phyloP scores from a whole-genome alignment of 345 rosid species.

The Aquilaria yunnanensis region DNA sequence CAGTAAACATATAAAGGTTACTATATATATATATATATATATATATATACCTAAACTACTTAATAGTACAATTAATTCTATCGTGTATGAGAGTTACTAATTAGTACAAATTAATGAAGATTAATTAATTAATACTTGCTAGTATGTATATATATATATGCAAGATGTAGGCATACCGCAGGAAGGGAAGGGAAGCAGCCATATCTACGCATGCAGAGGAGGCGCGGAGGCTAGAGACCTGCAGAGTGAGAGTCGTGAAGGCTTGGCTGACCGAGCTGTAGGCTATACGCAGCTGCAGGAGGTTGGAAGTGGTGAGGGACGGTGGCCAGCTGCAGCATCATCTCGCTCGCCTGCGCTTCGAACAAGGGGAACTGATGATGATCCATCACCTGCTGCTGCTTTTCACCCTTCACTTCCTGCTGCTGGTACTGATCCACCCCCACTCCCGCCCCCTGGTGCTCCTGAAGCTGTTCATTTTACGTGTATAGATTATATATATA shows the following conservation, averaged over 20 bases:
- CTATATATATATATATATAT: background rate
- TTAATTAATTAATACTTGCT: too few relatives aligned
- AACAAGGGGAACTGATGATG: slow-evolving; percentile 42
- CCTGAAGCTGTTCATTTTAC: slow-evolving; percentile 36
- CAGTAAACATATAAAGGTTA: too few relatives aligned
- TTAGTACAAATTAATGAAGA: too few relatives aligned
- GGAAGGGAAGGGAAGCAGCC: too few relatives aligned
- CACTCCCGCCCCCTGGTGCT: slow-evolving; percentile 32
- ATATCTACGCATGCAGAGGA: too few relatives aligned
- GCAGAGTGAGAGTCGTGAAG: slow-evolving; percentile 22
- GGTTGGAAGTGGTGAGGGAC: slow-evolving; percentile 33
- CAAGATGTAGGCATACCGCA: too few relatives aligned
- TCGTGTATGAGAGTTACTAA: too few relatives aligned
- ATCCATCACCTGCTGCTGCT: slow-evolving; percentile 42
- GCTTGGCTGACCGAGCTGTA: slow-evolving; percentile 75
- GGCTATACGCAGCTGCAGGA: slow-evolving; percentile 26
- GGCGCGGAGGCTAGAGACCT: too few relatives aligned
- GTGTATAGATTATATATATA: too few relatives aligned
- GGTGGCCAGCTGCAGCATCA: slow-evolving; percentile 62
- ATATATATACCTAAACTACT: too few relatives aligned
- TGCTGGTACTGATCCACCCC: slow-evolving; percentile 29
- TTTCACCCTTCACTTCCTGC: slow-evolving; percentile 42
- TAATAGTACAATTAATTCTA: too few relatives aligned
- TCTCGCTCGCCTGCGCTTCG: slow-evolving; percentile 44
- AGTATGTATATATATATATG: too few relatives aligned